These are phyloP conservation scores for Colletotrichum filicis DNA, from an alignment of 2,329 filamentous ascomycete species.

Conservation along the genomic window DNA sequence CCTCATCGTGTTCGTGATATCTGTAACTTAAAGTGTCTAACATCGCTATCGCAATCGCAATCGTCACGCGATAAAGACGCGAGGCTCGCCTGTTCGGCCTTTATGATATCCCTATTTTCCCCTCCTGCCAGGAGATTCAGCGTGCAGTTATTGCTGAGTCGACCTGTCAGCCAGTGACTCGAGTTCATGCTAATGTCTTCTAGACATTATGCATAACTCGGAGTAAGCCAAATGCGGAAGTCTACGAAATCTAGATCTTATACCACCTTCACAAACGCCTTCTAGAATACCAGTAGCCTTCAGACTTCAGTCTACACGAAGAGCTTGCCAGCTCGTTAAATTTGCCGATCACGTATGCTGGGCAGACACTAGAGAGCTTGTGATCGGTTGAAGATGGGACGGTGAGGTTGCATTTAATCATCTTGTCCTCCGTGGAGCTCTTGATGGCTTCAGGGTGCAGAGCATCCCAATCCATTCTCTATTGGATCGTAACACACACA, in stretches of 20 bases:
- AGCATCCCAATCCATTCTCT: not conserved
- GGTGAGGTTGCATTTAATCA: not conserved
- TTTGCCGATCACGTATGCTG: not conserved
- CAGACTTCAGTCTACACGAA: not conserved
- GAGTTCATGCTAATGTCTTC: not conserved
- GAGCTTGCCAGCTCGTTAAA: not conserved
- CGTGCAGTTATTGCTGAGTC: too few relatives aligned
- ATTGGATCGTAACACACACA: not conserved
- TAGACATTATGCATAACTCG: not conserved
- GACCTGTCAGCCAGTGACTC: not conserved
- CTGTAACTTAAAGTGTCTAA: not conserved
- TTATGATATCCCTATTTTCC: not conserved
- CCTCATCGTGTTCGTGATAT: not conserved
- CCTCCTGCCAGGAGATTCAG: not conserved
- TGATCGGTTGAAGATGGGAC: not conserved
- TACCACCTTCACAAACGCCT: not conserved
- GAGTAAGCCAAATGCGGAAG: not conserved
- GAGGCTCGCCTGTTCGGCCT: not conserved
- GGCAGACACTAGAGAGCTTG: not conserved
- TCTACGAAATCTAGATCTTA: not conserved
- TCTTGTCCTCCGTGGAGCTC: not conserved
- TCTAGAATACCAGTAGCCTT: not conserved
- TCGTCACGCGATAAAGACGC: not conserved
- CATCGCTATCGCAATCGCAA: conserved; percentile 6
- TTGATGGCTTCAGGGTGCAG: not conserved